Evolutionary conservation across 2,329 filamentous ascomycete species (phyloP), one percentile per base, ranked within the genome.

Genomic region (Penicillium sp.): DNA sequence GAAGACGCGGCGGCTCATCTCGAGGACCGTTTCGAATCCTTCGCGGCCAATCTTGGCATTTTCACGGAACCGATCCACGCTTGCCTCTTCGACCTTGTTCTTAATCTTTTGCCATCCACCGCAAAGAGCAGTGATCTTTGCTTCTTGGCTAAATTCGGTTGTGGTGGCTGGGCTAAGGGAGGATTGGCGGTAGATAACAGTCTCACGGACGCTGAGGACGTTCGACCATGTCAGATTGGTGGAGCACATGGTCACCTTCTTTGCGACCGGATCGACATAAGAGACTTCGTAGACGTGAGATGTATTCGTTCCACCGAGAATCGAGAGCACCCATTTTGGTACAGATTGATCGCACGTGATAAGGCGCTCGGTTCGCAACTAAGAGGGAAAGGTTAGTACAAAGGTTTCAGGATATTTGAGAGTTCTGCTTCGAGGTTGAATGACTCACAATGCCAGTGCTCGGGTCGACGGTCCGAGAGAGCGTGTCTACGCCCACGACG

Each of bases 61-160:
- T 77, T 99, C 91, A 66, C 86, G 85, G 80, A 99, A 99, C 54
- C 91, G 82, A 64, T 89, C 89, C 44, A 97, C 89, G 42, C 92
- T 89, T 52, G 90, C 87, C 68, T 97, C 92, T 80, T 99, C 94
- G 68, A 99, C 96, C 73, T 88, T 91, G 78, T 94, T 96, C 82
- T 91, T 94, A 73, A 97, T 92, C 73, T 92, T 91, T 78, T 97
- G 91, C 93, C 94, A 99, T 61, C 94, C 94, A 66, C 94, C 93
- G 75, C 92, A 96, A 10, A 97, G 81, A 0, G 94, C 94, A 1
- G 93, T 96, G 72, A 99, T 93, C 77, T 93, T 87, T 39, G 94
- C 94, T 61, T 91, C 88, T 79, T 99, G 94, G 48, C 86, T 82
- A 72, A 99, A 97, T 62, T 89, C 83, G 3, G 94, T 99, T 74